A percentile compares a stretch with the other conserved stretches of the same genome.
phyloP scores from a whole-genome alignment of 2,329 filamentous ascomycete genomes.

The Aspergillus pseudoviridinutans region DNA sequence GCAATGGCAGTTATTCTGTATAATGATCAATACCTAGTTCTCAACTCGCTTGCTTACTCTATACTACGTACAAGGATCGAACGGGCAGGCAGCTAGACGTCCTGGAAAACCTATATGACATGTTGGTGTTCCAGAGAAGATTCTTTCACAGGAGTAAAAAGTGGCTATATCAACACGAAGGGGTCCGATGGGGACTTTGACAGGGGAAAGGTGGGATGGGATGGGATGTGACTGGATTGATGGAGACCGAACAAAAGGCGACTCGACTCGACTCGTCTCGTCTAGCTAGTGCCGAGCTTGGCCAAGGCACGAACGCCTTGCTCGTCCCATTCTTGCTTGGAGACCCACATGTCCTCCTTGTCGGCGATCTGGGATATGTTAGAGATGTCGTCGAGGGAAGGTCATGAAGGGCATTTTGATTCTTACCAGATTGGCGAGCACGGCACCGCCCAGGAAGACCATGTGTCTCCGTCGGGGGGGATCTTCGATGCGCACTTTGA shows the following conservation, averaged over 20 bases:
- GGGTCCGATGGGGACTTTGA: not conserved
- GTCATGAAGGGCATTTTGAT: not conserved
- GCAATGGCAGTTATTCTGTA: not conserved
- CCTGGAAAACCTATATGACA: not conserved
- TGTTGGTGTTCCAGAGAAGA: not conserved
- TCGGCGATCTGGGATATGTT: constrained; percentile 69
- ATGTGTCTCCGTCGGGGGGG: constrained; percentile 94
- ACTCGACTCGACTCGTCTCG: not conserved
- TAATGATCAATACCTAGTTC: constrained; percentile 2
- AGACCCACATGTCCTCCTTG: constrained; percentile 99
- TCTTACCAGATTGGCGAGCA: constrained; percentile 83
- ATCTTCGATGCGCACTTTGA: constrained; percentile 99
- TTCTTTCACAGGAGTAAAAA: not conserved
- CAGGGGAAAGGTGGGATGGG: no score
- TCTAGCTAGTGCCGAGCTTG: constrained; percentile 84
- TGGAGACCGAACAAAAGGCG: constrained; percentile 10
- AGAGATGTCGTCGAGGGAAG: constrained; percentile 5
- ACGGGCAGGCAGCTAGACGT: not conserved
- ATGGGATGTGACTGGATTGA: not conserved
- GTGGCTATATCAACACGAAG: not conserved
- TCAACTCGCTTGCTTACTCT: constrained; percentile 5
- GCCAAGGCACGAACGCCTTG: constrained; percentile 79
- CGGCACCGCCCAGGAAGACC: constrained; percentile 97
- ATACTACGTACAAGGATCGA: constrained; percentile 10
- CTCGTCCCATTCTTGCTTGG: constrained; percentile 95